phyloP scores from a whole-genome alignment of 495 filamentous ascomycete genomes.

The Hypoxylon cercidicola region DNA sequence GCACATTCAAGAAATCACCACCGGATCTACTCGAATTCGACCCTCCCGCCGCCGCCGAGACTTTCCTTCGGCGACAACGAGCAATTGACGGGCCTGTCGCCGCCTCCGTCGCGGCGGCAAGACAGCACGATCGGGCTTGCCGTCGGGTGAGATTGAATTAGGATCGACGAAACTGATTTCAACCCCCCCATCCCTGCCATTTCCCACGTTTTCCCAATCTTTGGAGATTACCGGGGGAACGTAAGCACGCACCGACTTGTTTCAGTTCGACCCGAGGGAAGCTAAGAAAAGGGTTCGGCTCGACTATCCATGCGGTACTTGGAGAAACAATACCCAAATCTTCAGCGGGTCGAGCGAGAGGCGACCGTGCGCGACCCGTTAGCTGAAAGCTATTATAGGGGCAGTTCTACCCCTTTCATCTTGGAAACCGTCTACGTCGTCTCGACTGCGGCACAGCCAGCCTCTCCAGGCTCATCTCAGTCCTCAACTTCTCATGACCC shows the following conservation, averaged over 20 bases:
- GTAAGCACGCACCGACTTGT: slow-evolving; percentile 16
- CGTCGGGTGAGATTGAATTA: slow-evolving; percentile 49
- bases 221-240: slow-evolving; percentile 21
- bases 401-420: neutral
- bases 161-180: slow-evolving; percentile 16
- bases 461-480: slow-evolving; percentile 22
- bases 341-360: slow-evolving; percentile 19
- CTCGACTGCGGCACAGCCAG: slow-evolving; percentile 10
- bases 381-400: slow-evolving; percentile 2
- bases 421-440: neutral
- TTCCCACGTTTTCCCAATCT: slow-evolving; percentile 22
- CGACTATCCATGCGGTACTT: slow-evolving; percentile 31
- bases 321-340: slow-evolving; percentile 7
- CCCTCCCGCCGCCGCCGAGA: slow-evolving; percentile 54
- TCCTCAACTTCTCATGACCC: slow-evolving; percentile 3
- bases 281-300: slow-evolving; percentile 30
- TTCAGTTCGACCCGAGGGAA: slow-evolving; percentile 23
- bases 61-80: slow-evolving; percentile 52
- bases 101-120: slow-evolving; percentile 51
- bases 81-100: slow-evolving; percentile 49
- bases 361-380: slow-evolving; percentile 12
- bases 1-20: slow-evolving; percentile 35
- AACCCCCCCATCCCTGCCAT: slow-evolving; percentile 12
- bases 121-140: slow-evolving; percentile 55
- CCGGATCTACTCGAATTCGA: slow-evolving; percentile 55